Percentiles rank a stretch among this genome's conserved stretches.
These are phyloP conservation scores for Parafenestella ontariensis DNA, from an alignment of 2,329 filamentous ascomycete species.

Conservation along the genomic window DNA sequence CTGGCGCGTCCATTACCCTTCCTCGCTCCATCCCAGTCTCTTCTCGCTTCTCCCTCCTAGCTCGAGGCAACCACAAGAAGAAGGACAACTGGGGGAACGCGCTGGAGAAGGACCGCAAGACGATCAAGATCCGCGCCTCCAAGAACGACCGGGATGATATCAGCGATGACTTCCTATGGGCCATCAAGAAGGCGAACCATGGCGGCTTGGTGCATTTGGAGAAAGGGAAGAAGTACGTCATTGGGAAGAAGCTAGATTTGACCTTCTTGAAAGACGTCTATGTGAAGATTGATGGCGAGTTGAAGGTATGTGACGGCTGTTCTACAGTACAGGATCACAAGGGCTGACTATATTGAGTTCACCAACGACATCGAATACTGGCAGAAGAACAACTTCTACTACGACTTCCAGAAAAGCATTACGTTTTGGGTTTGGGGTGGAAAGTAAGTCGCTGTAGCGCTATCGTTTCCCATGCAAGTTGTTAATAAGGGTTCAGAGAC, in stretches of 20 bases:
- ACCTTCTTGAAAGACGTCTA: conserved; percentile 66
- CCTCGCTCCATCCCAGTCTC: conserved; percentile 3
- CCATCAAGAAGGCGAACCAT: conserved; percentile 63
- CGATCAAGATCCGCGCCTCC: conserved; percentile 62
- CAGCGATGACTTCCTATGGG: conserved; percentile 62
- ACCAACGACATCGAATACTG: conserved; percentile 57
- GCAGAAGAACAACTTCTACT: conserved; percentile 60
- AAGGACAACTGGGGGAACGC: conserved; percentile 43
- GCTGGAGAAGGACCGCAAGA: conserved; percentile 49
- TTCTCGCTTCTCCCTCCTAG: conserved; percentile 12
- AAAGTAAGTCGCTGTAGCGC: conserved; percentile 36
- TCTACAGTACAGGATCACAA: neutral
- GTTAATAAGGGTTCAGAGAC: conserved; percentile 38
- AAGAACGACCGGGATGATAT: conserved; percentile 63
- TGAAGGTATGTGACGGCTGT: conserved; percentile 41
- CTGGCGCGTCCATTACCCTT: conserved; percentile 23
- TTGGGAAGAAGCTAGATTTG: conserved; percentile 66
- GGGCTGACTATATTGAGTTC: conserved; percentile 42
- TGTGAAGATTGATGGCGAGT: conserved; percentile 64
- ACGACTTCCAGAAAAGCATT: conserved; percentile 62
- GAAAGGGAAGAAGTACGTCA: conserved; percentile 62
- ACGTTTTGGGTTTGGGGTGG: conserved; percentile 72
- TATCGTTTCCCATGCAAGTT: neutral
- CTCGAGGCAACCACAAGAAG: conserved; percentile 13
- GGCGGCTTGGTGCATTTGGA: conserved; percentile 65